Evolutionary conservation across 2,329 filamentous ascomycete species (phyloP).

Genomic region (Aspergillus terreus): DNA sequence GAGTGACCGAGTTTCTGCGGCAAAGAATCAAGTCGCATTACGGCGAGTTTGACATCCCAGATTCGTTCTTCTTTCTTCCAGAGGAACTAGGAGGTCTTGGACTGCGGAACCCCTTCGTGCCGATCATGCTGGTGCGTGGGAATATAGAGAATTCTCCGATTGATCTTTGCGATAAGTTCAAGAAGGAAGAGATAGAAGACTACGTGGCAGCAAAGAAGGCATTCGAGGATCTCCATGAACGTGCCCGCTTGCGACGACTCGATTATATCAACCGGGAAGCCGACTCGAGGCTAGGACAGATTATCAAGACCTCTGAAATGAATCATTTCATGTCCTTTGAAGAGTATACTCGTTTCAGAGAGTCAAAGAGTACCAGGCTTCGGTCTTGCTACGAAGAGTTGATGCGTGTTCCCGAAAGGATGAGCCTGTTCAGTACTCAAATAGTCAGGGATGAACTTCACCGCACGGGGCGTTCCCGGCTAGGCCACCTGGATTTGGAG

Average conservation of each 20-base stretch:
- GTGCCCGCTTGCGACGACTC: background rate
- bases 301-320: constrained; percentile 5
- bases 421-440: background rate
- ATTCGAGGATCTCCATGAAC: constrained; percentile 15
- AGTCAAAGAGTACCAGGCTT: constrained; percentile 1
- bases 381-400: constrained; percentile 25
- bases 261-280: background rate
- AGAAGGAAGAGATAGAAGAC: constrained; percentile 17
- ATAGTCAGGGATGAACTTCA: constrained; percentile 1
- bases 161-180: constrained; percentile 29
- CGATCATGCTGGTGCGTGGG: constrained; percentile 37
- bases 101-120: constrained; percentile 46
- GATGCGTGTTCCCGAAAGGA: constrained; percentile 17
- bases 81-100: constrained; percentile 46
- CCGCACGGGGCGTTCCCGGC: background rate
- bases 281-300: constrained; percentile 6
- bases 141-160: constrained; percentile 21
- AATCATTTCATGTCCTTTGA: constrained; percentile 33
- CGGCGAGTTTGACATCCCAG: constrained; percentile 38
- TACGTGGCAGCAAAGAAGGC: constrained; percentile 21
- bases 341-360: constrained; percentile 28
- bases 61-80: constrained; percentile 48
- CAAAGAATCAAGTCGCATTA: constrained; percentile 50
- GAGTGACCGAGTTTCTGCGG: constrained; percentile 51
- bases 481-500: constrained; percentile 6